Base-by-base conservation (phyloP, 306 rosid genomes). In the Malus fusca region DNA sequence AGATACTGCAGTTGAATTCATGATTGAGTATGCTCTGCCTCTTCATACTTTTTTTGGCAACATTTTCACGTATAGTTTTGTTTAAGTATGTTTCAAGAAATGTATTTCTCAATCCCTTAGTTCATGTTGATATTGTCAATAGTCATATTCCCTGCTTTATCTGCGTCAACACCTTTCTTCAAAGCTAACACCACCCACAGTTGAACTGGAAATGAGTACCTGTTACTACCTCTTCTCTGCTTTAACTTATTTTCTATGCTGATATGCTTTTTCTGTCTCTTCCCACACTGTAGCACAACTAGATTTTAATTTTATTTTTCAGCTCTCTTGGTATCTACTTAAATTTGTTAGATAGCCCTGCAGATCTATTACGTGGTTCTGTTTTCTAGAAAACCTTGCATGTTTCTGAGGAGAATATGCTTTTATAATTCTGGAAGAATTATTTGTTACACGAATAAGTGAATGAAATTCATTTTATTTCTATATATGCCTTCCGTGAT, bases 1-100 rank as follows among this genome's bases (percentile, higher is more conserved):
- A 84, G 96, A 95, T 77, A 75, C 82, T n/a, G 93, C 98, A 14
- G 83, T 84, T 3, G 93, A 90, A 75, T 90, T 95, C 80, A 35
- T 81, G 85, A 87, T 95, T 31, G 96, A 95, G 98, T 95, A 92
- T 77, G 96, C 86, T 73, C 77, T 67, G 44, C 77, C 75, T 73
- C 71, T 33, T 74, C 53, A 48, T 55, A 22, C 23, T 62, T 44
- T 66, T 48, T 66, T 64, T 71, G 69, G 55, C 26, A 69, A 58
- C 6, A 33, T 17, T 63, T 64, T 14, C 3, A 10, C 48, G 2
- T 30, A 21, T 28, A 58, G 46, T 31, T 73, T n/a, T n/a, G 25
- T 76, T 28, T 11, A 61, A 65, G 30, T 59, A 19, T 48, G 11
- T 51, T 18, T 74, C 25, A 37, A 22, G 35, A 46, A 19, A 1